phyloP scores from a whole-genome alignment of 2,329 filamentous ascomycete species.

The Neurospora sp. region DNA sequence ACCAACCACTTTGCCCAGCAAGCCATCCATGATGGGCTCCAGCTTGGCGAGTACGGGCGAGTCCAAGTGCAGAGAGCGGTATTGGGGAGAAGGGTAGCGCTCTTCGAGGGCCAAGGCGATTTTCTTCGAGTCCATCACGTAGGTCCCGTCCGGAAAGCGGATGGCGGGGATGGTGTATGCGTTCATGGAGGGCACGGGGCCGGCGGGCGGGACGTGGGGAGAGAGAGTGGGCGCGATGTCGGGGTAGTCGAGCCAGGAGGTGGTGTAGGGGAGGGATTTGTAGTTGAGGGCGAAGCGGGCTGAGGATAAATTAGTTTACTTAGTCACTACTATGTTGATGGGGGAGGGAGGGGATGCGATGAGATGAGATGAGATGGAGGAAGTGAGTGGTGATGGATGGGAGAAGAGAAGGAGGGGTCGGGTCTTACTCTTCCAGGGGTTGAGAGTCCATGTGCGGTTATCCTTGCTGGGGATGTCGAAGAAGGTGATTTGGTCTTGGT shows the following conservation, averaged over 20 bases:
- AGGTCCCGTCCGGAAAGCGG: constrained; percentile 43
- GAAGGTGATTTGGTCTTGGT: constrained; percentile 36
- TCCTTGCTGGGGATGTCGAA: constrained; percentile 53
- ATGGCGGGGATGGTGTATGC: constrained; percentile 48
- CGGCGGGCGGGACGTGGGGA: constrained; percentile 23
- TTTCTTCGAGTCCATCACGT: constrained; percentile 52
- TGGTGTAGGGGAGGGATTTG: constrained; percentile 57
- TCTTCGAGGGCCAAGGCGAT: constrained; percentile 52
- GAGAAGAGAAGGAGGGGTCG: not conserved
- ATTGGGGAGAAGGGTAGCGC: constrained; percentile 41
- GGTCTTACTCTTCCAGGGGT: constrained; percentile 57
- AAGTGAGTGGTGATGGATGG: not conserved
- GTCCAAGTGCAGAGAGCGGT: constrained; percentile 41
- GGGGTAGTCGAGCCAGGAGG: constrained; percentile 61
- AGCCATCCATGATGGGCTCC: constrained; percentile 25
- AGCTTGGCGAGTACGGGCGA: constrained; percentile 38
- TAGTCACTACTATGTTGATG: not conserved
- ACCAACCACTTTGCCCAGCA: constrained; percentile 25
- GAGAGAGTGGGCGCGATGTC: constrained; percentile 40
- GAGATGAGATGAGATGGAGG: not conserved
- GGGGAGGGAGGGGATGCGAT: not conserved
- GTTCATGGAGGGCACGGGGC: constrained; percentile 32
- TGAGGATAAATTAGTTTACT: constrained; percentile 19
- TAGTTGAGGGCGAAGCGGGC: constrained; percentile 57
- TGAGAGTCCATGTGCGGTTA: constrained; percentile 49